Conservation (phyloP, 331 rosid species). For the Pyracantha coccinea region DNA sequence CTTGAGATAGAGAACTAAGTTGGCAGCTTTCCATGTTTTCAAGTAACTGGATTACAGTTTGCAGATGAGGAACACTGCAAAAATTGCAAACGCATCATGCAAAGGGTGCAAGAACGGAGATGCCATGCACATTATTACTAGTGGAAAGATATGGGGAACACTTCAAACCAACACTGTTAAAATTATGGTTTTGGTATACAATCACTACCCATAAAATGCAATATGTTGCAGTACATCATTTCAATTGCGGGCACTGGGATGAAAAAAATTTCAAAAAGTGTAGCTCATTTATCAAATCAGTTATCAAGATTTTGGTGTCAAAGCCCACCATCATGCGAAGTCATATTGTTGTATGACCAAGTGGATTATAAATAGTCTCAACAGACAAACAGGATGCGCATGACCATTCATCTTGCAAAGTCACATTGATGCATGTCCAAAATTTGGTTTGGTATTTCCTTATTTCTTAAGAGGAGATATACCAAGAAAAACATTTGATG, state of each 20-base stretch:
- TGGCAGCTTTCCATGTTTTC: conserved; percentile 79
- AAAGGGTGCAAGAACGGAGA: neutral
- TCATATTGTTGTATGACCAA: neutral
- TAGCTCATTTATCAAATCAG: neutral
- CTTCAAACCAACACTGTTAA: neutral
- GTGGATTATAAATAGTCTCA: neutral
- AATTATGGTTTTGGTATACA: neutral
- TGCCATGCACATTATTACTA: neutral
- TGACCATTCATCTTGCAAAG: neutral
- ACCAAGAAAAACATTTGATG: neutral
- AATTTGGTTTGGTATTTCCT: neutral
- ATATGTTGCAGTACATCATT: neutral
- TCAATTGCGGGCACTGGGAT: neutral
- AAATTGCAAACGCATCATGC: conserved; percentile 13
- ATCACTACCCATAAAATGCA: neutral
- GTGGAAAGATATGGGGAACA: neutral
- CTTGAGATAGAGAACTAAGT: conserved; percentile 45
- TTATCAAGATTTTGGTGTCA: neutral
- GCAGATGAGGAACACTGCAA: conserved; percentile 63
- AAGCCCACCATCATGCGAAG: neutral
- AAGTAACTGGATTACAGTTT: conserved; percentile 66
- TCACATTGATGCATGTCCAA: neutral
- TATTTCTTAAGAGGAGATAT: neutral
- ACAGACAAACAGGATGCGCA: neutral
- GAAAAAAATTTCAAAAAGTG: neutral